Percentiles rank a stretch among this genome's conserved stretches.
phyloP scores from a whole-genome alignment of 2,329 filamentous ascomycete genomes.

The Ceratocystis harringtonii region DNA sequence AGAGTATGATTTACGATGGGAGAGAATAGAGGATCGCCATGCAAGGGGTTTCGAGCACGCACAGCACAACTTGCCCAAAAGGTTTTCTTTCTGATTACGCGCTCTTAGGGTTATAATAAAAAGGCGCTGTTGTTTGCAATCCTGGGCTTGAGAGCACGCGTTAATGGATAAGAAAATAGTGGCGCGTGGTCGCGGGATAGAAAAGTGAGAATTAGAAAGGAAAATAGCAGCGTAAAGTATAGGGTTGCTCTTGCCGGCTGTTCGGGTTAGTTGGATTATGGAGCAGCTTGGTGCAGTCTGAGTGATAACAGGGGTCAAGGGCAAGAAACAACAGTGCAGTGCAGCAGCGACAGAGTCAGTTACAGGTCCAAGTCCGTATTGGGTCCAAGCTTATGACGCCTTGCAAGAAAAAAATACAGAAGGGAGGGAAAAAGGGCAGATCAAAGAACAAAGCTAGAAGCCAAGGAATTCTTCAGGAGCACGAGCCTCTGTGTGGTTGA shows the following conservation, averaged over 20 bases:
- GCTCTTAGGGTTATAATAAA: not conserved
- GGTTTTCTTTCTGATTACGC: not conserved
- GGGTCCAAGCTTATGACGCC: not conserved
- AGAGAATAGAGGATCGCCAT: not conserved
- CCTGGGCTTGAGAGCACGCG: no score
- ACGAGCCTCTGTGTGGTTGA: not conserved
- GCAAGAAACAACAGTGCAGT: not conserved
- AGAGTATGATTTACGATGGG: not conserved
- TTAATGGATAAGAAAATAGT: no score
- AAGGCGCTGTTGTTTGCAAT: not conserved
- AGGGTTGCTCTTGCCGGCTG: not conserved
- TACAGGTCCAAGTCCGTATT: not conserved
- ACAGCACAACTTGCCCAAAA: not conserved
- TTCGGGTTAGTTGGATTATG: not conserved
- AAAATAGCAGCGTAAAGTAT: not conserved
- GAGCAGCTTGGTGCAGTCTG: not conserved
- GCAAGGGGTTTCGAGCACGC: not conserved
- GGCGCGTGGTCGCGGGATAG: no score
- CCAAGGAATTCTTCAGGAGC: not conserved
- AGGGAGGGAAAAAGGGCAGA: not conserved
- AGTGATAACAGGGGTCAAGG: not conserved
- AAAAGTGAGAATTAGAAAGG: no score
- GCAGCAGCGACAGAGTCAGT: not conserved
- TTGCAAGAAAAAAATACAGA: not conserved
- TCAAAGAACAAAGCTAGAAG: not conserved